A percentile compares a stretch with the other conserved stretches of the same genome.
These are phyloP conservation scores for Penicillium daleae DNA, from an alignment of 495 filamentous ascomycete genomes.

Conservation along the genomic window DNA sequence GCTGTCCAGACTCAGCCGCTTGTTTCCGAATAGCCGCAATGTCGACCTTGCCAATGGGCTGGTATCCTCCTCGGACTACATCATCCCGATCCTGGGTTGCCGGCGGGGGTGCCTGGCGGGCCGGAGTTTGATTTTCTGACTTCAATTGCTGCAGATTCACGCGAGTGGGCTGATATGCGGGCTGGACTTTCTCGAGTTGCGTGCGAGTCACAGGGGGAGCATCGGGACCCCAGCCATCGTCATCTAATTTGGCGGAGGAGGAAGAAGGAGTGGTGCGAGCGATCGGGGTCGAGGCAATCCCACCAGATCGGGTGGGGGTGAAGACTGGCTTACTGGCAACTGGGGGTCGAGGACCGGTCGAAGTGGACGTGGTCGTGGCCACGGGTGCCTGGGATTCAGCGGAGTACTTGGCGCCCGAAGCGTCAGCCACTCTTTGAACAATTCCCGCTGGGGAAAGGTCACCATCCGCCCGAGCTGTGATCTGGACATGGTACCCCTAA, in stretches of 20 bases:
- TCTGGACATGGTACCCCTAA: constrained; percentile 93
- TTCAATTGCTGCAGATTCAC: constrained; percentile 82
- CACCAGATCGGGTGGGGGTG: constrained; percentile 74
- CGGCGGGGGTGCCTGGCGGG: constrained; percentile 47
- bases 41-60: constrained; percentile 94
- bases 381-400: constrained; percentile 57
- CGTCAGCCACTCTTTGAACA: constrained; percentile 91
- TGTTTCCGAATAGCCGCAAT: constrained; percentile 85
- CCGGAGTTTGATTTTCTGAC: constrained; percentile 67
- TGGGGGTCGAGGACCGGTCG: constrained; percentile 62
- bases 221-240: constrained; percentile 95
- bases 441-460: constrained; percentile 88
- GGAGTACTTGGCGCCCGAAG: constrained; percentile 93
- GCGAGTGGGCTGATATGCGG: constrained; percentile 92
- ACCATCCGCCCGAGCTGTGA: constrained; percentile 87
- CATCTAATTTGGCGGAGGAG: constrained; percentile 55
- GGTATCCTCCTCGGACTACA: constrained; percentile 88
- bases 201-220: constrained; percentile 85
- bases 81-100: constrained; percentile 50
- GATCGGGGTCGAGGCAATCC: constrained; percentile 62
- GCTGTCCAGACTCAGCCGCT: constrained; percentile 63
- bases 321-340: constrained; percentile 87
- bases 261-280: constrained; percentile 48
- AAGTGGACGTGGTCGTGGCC: constrained; percentile 25
- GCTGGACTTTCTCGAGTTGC: constrained; percentile 87